Conservation (phyloP, 2,329 filamentous ascomycete species). For the Pyricularia sp. region DNA sequence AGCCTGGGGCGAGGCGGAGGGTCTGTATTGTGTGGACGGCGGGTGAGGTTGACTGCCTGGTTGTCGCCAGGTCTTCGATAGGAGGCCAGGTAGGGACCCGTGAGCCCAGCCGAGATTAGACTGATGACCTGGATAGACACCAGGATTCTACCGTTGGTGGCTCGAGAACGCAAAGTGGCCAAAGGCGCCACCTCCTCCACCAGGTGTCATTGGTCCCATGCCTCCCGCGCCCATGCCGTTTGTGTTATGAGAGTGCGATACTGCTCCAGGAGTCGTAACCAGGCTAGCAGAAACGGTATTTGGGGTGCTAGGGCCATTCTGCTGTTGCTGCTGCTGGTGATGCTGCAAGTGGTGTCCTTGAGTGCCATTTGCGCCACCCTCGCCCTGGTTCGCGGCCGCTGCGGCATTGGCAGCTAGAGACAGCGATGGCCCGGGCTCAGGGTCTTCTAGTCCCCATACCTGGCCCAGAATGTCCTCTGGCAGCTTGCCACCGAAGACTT, state of each 20-base stretch:
- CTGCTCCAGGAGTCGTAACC: slow-evolving; percentile 61
- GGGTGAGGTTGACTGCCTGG: not conserved
- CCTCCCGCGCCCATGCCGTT: slow-evolving; percentile 35
- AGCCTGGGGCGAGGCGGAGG: not conserved
- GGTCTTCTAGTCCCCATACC: slow-evolving; percentile 83
- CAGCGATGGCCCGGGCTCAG: slow-evolving; percentile 38
- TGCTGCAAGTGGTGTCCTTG: slow-evolving; percentile 22
- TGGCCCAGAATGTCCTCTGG: slow-evolving; percentile 77
- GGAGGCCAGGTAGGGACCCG: not conserved
- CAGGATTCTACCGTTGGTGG: slow-evolving; percentile 1
- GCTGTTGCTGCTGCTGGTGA: slow-evolving; percentile 26
- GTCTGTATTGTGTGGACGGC: not conserved
- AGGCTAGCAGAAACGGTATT: slow-evolving; percentile 47
- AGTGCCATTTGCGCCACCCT: slow-evolving; percentile 12
- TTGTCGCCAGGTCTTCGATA: not conserved
- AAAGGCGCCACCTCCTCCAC: slow-evolving; percentile 65
- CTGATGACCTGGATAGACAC: not conserved
- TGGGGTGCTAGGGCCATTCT: slow-evolving; percentile 40
- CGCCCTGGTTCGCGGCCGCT: slow-evolving; percentile 10
- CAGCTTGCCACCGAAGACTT: slow-evolving; percentile 77
- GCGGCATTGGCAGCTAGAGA: slow-evolving; percentile 14
- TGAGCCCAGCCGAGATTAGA: not conserved
- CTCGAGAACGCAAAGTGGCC: slow-evolving; percentile 55
- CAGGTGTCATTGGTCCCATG: slow-evolving; percentile 69
- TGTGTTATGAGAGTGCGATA: slow-evolving; percentile 42